A percentile compares a stretch with the other conserved stretches of the same genome.
phyloP scores from a whole-genome alignment of 2,329 filamentous ascomycete species.

The Pseudogymnoascus sp. region DNA sequence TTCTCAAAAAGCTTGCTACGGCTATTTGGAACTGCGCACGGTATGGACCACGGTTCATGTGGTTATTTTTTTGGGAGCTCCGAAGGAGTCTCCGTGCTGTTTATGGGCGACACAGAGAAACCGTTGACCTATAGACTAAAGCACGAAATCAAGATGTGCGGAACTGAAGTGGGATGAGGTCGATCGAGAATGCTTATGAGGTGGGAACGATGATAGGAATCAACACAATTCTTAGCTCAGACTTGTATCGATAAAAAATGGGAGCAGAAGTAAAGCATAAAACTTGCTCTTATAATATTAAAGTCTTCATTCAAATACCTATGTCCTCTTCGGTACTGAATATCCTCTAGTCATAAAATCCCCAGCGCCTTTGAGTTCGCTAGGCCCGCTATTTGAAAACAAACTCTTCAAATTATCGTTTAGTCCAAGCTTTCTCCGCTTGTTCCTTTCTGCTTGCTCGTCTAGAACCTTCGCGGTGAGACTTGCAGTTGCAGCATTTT shows the following conservation, averaged over 20 bases:
- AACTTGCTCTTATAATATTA: not conserved
- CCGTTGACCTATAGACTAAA: not conserved
- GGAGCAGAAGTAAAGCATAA: not conserved
- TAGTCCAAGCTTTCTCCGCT: slow-evolving; percentile 59
- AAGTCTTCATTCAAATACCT: slow-evolving; percentile 6
- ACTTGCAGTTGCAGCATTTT: slow-evolving; percentile 77
- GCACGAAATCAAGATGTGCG: not conserved
- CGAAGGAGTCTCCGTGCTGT: not conserved
- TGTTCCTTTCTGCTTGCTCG: slow-evolving; percentile 77
- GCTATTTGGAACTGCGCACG: not conserved
- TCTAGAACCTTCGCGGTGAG: slow-evolving; percentile 79
- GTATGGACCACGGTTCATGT: not conserved
- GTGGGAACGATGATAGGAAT: not conserved
- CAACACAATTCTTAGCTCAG: not conserved
- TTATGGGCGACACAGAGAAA: not conserved
- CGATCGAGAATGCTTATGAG: not conserved
- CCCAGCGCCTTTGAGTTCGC: slow-evolving; percentile 29
- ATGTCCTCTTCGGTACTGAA: slow-evolving; percentile 39
- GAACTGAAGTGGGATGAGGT: not conserved
- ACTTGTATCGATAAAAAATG: not conserved
- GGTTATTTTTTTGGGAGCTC: not conserved
- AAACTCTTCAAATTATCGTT: slow-evolving; percentile 48
- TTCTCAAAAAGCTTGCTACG: not conserved
- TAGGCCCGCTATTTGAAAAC: slow-evolving; percentile 38
- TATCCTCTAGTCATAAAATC: slow-evolving; percentile 54